These are phyloP conservation scores for Penicillium parvum DNA, from an alignment of 495 filamentous ascomycete genomes.

Conservation along the genomic window DNA sequence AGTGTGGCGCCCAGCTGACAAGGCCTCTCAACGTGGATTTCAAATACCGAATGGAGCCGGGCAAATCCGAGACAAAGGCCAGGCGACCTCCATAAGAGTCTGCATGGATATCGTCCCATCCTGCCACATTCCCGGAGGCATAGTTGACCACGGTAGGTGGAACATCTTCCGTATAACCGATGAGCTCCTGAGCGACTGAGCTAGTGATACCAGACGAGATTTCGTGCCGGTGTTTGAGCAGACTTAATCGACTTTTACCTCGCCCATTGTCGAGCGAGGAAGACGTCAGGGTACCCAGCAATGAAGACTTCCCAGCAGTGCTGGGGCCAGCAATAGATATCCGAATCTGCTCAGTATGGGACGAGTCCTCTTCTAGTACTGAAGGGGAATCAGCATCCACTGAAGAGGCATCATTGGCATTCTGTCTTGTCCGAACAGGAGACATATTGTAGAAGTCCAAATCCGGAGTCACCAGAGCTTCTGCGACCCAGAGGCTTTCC, in stretches of 20 bases:
- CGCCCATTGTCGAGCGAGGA: slow-evolving; percentile 87
- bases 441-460: slow-evolving; percentile 40
- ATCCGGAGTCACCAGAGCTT: slow-evolving; percentile 71
- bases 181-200: slow-evolving; percentile 85
- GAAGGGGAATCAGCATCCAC: slow-evolving; percentile 1
- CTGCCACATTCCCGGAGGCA: slow-evolving; percentile 76
- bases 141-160: slow-evolving; percentile 69
- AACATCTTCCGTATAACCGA: slow-evolving; percentile 61
- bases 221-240: slow-evolving; percentile 93
- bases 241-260: slow-evolving; percentile 78
- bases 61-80: slow-evolving; percentile 84
- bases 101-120: slow-evolving; percentile 90
- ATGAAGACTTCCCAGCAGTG: slow-evolving; percentile 88
- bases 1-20: slow-evolving; percentile 95
- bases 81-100: slow-evolving; percentile 69
- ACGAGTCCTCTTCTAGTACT: slow-evolving; percentile 23
- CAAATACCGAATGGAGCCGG: slow-evolving; percentile 80
- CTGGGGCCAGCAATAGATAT: slow-evolving; percentile 87
- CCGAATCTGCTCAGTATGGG: slow-evolving; percentile 71
- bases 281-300: slow-evolving; percentile 83
- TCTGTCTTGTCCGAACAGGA: slow-evolving; percentile 5
- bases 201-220: slow-evolving; percentile 87
- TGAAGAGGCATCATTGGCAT: not conserved
- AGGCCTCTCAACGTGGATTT: slow-evolving; percentile 82
- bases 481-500: slow-evolving; percentile 78